Conservation (phyloP, 2,329 filamentous ascomycete species). For the Chrysoporthe puriensis region DNA sequence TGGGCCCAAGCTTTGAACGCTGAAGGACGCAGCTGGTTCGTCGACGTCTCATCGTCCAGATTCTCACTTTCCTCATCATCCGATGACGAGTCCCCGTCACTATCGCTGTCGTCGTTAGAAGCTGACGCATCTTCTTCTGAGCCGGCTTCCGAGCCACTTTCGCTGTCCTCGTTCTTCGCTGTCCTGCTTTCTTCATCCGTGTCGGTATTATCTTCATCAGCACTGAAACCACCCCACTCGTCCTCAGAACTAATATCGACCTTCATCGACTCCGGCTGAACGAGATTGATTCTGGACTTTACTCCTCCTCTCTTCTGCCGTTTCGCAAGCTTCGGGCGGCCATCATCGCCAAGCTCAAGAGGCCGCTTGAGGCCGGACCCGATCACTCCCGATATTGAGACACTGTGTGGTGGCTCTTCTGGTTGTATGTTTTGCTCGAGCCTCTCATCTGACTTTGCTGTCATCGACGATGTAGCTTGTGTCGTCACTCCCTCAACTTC, state of each 20-base stretch:
- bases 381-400: conserved; percentile 36
- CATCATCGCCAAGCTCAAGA: conserved; percentile 77
- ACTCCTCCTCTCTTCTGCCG: conserved; percentile 72
- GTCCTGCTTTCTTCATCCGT: conserved; percentile 37
- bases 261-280: conserved; percentile 46
- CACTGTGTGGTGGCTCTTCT: not conserved
- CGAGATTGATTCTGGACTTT: conserved; percentile 55
- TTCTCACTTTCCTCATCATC: conserved; percentile 38
- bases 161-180: not conserved
- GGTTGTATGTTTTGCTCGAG: not conserved
- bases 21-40: conserved; percentile 48
- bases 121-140: conserved; percentile 35
- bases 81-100: conserved; percentile 8
- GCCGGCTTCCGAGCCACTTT: conserved; percentile 5
- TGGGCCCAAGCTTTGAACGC: conserved; percentile 96
- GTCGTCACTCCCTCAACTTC: conserved; percentile 34
- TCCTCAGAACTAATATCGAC: conserved; percentile 35
- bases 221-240: conserved; percentile 66
- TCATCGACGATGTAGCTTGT: not conserved
- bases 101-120: conserved; percentile 35
- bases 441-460: not conserved
- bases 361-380: conserved; percentile 88
- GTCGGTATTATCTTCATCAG: conserved; percentile 35
- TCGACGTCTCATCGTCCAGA: conserved; percentile 34
- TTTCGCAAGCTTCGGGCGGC: conserved; percentile 81